phyloP scores from a whole-genome alignment of 2,329 filamentous ascomycete genomes.

The Sarocladiaceae sp. region DNA sequence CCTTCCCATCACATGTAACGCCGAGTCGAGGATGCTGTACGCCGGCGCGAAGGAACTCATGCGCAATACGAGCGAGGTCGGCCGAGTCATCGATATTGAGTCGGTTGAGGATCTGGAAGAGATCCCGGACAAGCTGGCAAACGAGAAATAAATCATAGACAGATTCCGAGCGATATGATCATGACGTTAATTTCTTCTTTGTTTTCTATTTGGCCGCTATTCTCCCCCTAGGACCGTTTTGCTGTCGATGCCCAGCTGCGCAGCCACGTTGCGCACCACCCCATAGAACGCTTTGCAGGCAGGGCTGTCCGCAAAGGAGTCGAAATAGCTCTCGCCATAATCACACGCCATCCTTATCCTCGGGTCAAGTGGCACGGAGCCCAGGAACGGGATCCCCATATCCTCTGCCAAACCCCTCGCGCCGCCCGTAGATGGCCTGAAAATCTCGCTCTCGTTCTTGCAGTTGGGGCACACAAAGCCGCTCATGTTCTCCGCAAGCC shows the following conservation, averaged over 20 bases:
- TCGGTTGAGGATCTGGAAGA: conserved; percentile 73
- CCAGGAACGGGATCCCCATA: conserved; percentile 81
- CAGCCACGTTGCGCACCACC: conserved; percentile 69
- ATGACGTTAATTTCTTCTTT: conserved; percentile 10
- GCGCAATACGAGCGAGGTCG: conserved; percentile 88
- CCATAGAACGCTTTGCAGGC: conserved; percentile 74
- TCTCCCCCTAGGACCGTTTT: conserved; percentile 42
- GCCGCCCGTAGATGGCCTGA: conserved; percentile 85
- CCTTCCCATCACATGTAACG: conserved; percentile 85
- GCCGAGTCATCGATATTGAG: conserved; percentile 77
- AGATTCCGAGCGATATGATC: not conserved
- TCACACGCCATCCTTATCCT: conserved; percentile 95
- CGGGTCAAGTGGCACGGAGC: conserved; percentile 84
- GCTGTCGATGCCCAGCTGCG: conserved; percentile 58
- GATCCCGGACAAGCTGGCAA: conserved; percentile 61
- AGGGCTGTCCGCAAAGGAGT: conserved; percentile 87
- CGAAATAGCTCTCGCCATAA: conserved; percentile 95
- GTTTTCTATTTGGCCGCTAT: conserved; percentile 14
- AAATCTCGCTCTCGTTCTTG: conserved; percentile 75
- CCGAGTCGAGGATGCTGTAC: conserved; percentile 84
- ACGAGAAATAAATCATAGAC: conserved; percentile 10
- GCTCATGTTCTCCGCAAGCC: conserved; percentile 96
- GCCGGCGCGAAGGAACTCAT: conserved; percentile 94
- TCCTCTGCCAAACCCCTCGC: conserved; percentile 75
- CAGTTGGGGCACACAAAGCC: conserved; percentile 95